phyloP scores from a whole-genome alignment of 2,329 filamentous ascomycete genomes.

The Lachnellula subtilissima region DNA sequence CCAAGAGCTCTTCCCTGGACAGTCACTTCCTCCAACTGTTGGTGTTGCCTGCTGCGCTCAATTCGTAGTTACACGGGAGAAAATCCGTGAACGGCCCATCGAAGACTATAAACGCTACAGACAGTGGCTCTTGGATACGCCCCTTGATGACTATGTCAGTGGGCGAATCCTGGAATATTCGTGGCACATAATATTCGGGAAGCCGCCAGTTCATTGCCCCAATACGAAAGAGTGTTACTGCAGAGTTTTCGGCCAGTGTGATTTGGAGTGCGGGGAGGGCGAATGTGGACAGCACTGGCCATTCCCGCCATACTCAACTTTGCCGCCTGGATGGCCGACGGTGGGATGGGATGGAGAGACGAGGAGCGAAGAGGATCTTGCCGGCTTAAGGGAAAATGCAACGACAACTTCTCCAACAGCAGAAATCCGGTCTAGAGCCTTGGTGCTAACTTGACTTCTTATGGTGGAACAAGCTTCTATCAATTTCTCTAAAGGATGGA shows the following conservation, averaged over 20 bases:
- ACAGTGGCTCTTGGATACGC: slow-evolving; percentile 54
- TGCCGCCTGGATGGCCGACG: slow-evolving; percentile 59
- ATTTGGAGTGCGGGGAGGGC: slow-evolving; percentile 37
- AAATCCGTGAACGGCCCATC: slow-evolving; percentile 42
- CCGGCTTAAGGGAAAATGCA: not conserved
- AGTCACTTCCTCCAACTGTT: slow-evolving; percentile 43
- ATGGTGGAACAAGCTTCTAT: too few species aligned
- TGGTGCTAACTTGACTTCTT: too few species aligned
- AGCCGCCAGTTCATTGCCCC: slow-evolving; percentile 55
- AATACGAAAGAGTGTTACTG: slow-evolving; percentile 60
- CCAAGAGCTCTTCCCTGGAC: slow-evolving; percentile 38
- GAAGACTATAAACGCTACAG: slow-evolving; percentile 52
- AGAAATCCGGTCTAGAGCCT: too few species aligned
- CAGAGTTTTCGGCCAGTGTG: slow-evolving; percentile 59
- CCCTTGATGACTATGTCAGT: slow-evolving; percentile 47
- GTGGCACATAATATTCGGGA: slow-evolving; percentile 60
- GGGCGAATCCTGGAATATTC: slow-evolving; percentile 59
- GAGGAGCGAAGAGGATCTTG: slow-evolving; percentile 17
- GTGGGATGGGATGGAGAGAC: slow-evolving; percentile 46
- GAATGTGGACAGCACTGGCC: slow-evolving; percentile 54
- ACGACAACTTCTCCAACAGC: too few species aligned
- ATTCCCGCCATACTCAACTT: slow-evolving; percentile 51
- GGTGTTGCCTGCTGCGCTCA: slow-evolving; percentile 58
- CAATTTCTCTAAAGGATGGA: too few species aligned
- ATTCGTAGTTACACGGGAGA: slow-evolving; percentile 53